phyloP scores from a whole-genome alignment of 495 filamentous ascomycete species.

The Penicillium maclennaniae region DNA sequence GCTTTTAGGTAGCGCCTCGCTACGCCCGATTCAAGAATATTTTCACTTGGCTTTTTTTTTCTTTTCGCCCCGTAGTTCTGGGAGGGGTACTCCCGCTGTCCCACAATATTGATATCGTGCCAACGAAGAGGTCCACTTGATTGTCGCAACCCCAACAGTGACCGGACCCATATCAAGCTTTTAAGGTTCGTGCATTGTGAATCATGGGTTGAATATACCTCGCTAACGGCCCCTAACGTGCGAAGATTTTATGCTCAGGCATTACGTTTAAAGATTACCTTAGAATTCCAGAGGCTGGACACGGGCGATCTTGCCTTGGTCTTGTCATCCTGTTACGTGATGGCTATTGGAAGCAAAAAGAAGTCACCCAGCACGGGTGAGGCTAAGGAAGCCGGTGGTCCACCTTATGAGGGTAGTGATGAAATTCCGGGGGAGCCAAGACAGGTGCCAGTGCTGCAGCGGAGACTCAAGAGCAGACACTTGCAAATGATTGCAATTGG shows the following conservation, averaged over 20 bases:
- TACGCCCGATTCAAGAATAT: background rate
- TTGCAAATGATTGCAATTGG: conserved; percentile 48
- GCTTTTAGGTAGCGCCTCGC: background rate
- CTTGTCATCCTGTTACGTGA: background rate
- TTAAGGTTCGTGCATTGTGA: background rate
- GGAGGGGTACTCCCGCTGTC: background rate
- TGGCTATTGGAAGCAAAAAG: background rate
- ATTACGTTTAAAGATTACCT: no score
- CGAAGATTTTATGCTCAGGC: no score
- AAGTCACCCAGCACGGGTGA: background rate
- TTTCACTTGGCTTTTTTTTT: background rate
- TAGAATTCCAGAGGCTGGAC: background rate
- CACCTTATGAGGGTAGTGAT: background rate
- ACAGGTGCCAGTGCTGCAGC: conserved; percentile 25
- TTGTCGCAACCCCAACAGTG: background rate
- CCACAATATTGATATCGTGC: background rate
- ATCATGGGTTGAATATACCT: background rate
- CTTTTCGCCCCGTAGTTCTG: background rate
- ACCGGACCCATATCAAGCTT: background rate
- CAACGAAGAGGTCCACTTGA: background rate
- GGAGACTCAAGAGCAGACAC: conserved; percentile 58
- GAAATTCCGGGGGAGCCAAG: conserved; percentile 6
- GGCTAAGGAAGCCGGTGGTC: background rate
- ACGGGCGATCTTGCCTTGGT: no score
- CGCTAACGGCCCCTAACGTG: background rate